phyloP scores from a whole-genome alignment of 164 flowering plant genomes.

The Sedum album region DNA sequence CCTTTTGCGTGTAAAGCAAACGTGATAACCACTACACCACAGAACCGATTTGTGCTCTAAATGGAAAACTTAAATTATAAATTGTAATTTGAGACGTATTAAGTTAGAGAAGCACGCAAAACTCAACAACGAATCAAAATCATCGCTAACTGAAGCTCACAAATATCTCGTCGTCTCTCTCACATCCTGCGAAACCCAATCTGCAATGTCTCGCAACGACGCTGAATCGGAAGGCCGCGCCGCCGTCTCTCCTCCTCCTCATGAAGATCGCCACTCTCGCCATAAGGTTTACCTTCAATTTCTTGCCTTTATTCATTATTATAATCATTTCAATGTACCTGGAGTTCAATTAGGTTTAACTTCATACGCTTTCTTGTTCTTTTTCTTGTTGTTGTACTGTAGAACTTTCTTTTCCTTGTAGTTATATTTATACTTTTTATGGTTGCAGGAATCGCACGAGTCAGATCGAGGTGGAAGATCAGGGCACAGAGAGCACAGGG shows the following conservation, averaged over 20 bases:
- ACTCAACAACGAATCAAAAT: neutral
- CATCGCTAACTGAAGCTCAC: neutral
- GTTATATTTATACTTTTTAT: neutral
- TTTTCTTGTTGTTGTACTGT: neutral
- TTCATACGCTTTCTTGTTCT: neutral
- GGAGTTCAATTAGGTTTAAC: neutral
- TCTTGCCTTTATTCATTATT: neutral
- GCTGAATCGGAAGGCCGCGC: conserved; percentile 8
- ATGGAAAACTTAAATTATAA: too few species aligned
- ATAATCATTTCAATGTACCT: neutral
- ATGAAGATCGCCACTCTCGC: conserved; percentile 8
- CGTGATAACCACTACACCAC: too few species aligned
- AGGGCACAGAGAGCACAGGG: conserved; percentile 29
- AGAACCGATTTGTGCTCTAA: too few species aligned
- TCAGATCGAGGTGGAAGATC: conserved; percentile 34
- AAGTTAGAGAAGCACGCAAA: too few species aligned
- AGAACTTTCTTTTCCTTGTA: neutral
- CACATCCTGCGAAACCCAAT: neutral
- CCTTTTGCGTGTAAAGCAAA: too few species aligned
- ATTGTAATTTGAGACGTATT: too few species aligned
- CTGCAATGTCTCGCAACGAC: conserved; percentile 10
- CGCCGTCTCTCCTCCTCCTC: conserved; percentile 2
- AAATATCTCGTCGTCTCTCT: neutral
- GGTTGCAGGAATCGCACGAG: conserved; percentile 32
- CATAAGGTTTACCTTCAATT: conserved; percentile 12